These are phyloP conservation scores for Ganoderma meredithae DNA, from an alignment of 1,284 basidiomycete genomes.

Conservation along the genomic window DNA sequence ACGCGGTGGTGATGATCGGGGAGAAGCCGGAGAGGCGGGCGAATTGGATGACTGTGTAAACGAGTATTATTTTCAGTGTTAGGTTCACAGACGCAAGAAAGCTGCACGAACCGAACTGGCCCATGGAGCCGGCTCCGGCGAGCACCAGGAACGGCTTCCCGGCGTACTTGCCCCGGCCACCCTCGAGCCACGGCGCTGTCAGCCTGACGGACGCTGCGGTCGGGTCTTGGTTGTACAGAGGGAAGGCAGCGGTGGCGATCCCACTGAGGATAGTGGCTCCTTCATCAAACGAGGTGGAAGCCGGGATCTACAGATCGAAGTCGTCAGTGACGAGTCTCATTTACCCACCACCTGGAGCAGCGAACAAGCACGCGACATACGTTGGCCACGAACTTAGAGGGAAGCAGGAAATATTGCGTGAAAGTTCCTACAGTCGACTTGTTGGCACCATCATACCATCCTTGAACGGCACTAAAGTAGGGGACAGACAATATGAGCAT, in stretches of 20 bases:
- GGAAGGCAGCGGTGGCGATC: slow-evolving; percentile 30
- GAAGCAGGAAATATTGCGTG: slow-evolving; percentile 6
- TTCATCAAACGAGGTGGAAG: slow-evolving; percentile 29
- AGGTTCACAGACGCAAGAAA: slow-evolving; percentile 11
- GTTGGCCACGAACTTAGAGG: slow-evolving; percentile 36
- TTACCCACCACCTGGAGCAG: not conserved
- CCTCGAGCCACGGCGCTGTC: slow-evolving; percentile 33
- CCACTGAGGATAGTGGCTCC: slow-evolving; percentile 32
- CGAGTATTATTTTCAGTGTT: slow-evolving; percentile 30
- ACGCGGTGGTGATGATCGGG: slow-evolving; percentile 46
- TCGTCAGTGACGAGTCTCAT: not conserved
- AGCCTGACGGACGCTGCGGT: not conserved
- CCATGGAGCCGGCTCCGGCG: slow-evolving; percentile 45
- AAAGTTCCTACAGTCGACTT: not conserved
- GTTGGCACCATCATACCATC: not conserved
- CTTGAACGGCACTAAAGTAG: not conserved
- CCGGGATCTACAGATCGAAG: slow-evolving; percentile 5
- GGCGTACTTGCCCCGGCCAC: slow-evolving; percentile 42
- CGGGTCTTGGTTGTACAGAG: slow-evolving; percentile 22
- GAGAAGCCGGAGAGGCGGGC: slow-evolving; percentile 45
- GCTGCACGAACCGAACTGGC: slow-evolving; percentile 42
- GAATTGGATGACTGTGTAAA: slow-evolving; percentile 41
- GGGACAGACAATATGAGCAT: not conserved
- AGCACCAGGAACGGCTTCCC: slow-evolving; percentile 42
- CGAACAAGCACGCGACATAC: not conserved